phyloP scores from a whole-genome alignment of 2,329 filamentous ascomycete genomes.

The Penicillium digitatum region DNA sequence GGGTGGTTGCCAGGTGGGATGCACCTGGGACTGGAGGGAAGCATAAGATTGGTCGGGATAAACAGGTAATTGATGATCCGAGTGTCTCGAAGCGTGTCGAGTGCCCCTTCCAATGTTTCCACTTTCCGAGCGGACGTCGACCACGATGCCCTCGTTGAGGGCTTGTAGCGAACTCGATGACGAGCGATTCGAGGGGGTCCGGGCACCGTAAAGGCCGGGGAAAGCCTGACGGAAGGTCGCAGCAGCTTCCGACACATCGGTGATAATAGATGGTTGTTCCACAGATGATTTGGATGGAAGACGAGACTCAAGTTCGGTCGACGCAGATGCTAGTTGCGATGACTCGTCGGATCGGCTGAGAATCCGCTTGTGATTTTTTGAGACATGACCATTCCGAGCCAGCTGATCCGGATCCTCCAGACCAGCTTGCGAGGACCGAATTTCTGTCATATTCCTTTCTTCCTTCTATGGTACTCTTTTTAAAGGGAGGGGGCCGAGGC shows the following conservation, averaged over 20 bases:
- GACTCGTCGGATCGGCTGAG: conserved; percentile 22
- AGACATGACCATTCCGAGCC: conserved; percentile 24
- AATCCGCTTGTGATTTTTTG: conserved; percentile 20
- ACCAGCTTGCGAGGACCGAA: conserved; percentile 28
- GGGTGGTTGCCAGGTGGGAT: conserved; percentile 40
- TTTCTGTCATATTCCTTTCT: conserved; percentile 33
- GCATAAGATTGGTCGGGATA: conserved; percentile 50
- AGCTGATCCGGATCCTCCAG: conserved; percentile 30
- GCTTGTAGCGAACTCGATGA: conserved; percentile 44
- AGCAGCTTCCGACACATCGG: conserved; percentile 30
- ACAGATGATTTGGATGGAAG: conserved; percentile 26
- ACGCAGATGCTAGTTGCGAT: conserved; percentile 16
- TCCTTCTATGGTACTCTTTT: conserved; percentile 3
- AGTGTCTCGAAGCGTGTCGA: conserved; percentile 31
- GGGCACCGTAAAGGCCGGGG: conserved; percentile 34
- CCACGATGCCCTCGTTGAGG: conserved; percentile 38
- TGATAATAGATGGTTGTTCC: conserved; percentile 26
- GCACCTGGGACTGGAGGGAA: conserved; percentile 43
- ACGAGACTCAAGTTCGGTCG: conserved; percentile 20
- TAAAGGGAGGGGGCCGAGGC: conserved; percentile 16
- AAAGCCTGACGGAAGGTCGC: conserved; percentile 33
- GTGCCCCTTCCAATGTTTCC: conserved; percentile 23
- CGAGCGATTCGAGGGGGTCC: conserved; percentile 39
- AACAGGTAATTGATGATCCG: conserved; percentile 39
- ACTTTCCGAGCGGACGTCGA: conserved; percentile 36